Evolutionary conservation across 495 filamentous ascomycete species (phyloP).

Genomic region (Tetracladium marchalianum): DNA sequence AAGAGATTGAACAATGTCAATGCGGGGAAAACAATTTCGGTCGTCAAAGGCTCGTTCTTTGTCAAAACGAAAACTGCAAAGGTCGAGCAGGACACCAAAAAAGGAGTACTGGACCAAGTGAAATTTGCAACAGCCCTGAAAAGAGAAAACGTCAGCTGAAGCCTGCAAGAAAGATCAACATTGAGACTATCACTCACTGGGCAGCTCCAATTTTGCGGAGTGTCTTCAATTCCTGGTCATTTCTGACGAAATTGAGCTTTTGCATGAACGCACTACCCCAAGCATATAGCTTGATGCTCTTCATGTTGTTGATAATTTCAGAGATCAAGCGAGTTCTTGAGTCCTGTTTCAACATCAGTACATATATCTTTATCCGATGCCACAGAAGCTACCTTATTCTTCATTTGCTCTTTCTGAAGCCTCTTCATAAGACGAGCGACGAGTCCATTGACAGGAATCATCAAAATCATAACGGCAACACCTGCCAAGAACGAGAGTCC

Average conservation of each 20-base stretch:
- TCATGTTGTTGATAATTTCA: constrained; percentile 98
- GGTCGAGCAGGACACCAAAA: constrained; percentile 94
- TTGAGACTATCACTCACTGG: constrained; percentile 34
- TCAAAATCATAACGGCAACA: constrained; percentile 89
- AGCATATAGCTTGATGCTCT: constrained; percentile 97
- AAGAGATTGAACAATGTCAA: constrained; percentile 87
- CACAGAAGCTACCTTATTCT: constrained; percentile 57
- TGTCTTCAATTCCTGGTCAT: constrained; percentile 90
- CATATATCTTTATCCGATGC: not conserved
- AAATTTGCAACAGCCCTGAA: constrained; percentile 70
- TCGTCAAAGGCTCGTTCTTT: constrained; percentile 69
- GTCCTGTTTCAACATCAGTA: constrained; percentile 90
- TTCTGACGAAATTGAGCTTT: constrained; percentile 88
- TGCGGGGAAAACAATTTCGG: constrained; percentile 91
- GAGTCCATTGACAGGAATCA: constrained; percentile 93
- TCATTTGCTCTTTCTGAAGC: constrained; percentile 94
- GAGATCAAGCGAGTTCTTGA: constrained; percentile 87
- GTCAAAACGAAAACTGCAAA: constrained; percentile 92
- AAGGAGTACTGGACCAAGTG: constrained; percentile 98
- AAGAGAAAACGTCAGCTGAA: too few relatives aligned
- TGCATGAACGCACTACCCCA: constrained; percentile 97
- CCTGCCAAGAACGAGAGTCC: constrained; percentile 95
- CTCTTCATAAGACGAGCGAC: constrained; percentile 91
- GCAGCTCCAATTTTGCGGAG: constrained; percentile 92
- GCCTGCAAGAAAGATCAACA: too few relatives aligned